These are phyloP conservation scores for Polyporus arcularius DNA, from an alignment of 768 basidiomycete genomes.

Conservation along the genomic window DNA sequence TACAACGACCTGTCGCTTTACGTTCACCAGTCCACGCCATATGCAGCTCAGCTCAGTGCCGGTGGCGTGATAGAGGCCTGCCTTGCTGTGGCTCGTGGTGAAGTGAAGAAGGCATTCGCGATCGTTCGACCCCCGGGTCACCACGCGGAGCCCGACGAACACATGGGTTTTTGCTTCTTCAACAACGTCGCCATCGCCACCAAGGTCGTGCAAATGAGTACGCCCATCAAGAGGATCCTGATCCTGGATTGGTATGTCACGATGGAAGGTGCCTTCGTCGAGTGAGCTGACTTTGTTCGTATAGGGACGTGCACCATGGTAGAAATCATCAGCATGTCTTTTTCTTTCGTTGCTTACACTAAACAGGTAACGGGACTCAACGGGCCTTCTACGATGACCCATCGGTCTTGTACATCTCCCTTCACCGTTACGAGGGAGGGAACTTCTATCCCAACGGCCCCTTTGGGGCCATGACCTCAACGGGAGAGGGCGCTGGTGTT, in stretches of 20 bases:
- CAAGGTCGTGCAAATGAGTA: slow-evolving; percentile 72
- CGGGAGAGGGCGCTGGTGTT: slow-evolving; percentile 78
- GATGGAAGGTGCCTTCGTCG: neutral
- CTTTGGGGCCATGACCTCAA: slow-evolving; percentile 84
- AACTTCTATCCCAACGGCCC: slow-evolving; percentile 91
- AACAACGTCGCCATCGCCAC: slow-evolving; percentile 97
- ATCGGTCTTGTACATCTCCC: slow-evolving; percentile 86
- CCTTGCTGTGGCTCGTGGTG: slow-evolving; percentile 78
- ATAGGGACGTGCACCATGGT: slow-evolving; percentile 97
- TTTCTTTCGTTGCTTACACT: neutral
- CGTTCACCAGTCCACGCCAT: slow-evolving; percentile 82
- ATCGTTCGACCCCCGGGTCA: slow-evolving; percentile 98
- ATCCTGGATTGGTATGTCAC: slow-evolving; percentile 91
- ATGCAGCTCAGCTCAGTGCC: slow-evolving; percentile 84
- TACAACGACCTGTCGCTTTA: slow-evolving; percentile 94
- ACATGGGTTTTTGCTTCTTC: slow-evolving; percentile 99
- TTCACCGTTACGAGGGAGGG: slow-evolving; percentile 94
- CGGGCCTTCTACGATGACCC: slow-evolving; percentile 94
- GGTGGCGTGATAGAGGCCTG: slow-evolving; percentile 94
- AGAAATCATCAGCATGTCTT: slow-evolving; percentile 12
- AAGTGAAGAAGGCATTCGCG: slow-evolving; percentile 86
- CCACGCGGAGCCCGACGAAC: slow-evolving; percentile 96
- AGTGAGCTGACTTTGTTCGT: neutral
- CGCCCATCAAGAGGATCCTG: slow-evolving; percentile 74
- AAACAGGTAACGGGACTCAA: slow-evolving; percentile 92